Percentiles rank a stretch among this genome's conserved stretches.
These are phyloP conservation scores for Buxus sempervirens DNA, from an alignment of 164 flowering plant species.

Conservation along the genomic window DNA sequence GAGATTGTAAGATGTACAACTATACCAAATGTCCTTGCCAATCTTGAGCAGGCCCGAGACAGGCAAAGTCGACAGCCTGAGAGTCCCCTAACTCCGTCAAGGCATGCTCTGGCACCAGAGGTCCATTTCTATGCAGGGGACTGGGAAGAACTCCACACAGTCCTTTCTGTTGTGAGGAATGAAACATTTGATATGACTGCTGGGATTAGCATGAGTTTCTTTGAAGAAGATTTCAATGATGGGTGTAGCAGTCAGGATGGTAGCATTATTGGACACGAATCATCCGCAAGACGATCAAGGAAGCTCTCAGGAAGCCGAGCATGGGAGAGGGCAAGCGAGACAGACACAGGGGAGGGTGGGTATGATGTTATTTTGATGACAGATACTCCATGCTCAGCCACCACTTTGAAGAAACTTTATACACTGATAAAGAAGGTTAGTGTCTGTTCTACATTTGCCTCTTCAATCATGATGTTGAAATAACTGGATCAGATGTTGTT, in stretches of 20 bases:
- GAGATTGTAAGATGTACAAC: slow-evolving; percentile 83
- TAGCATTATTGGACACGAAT: slow-evolving; percentile 60
- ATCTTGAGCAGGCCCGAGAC: slow-evolving; percentile 87
- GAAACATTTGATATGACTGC: slow-evolving; percentile 50
- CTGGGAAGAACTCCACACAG: slow-evolving; percentile 83
- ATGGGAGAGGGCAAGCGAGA: slow-evolving; percentile 82
- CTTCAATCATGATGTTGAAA: neutral
- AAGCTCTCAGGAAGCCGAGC: slow-evolving; percentile 92
- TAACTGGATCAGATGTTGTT: neutral
- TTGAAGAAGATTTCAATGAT: slow-evolving; percentile 90
- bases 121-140: slow-evolving; percentile 91
- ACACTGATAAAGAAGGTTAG: slow-evolving; percentile 78
- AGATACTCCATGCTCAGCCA: slow-evolving; percentile 66
- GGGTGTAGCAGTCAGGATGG: slow-evolving; percentile 87
- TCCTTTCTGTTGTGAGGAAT: slow-evolving; percentile 57
- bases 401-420: slow-evolving; percentile 70
- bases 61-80: slow-evolving; percentile 81
- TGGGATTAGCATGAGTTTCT: slow-evolving; percentile 64
- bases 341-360: slow-evolving; percentile 70
- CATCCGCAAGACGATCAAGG: slow-evolving; percentile 69
- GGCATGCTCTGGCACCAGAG: slow-evolving; percentile 57
- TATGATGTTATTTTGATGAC: slow-evolving; percentile 87
- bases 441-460: slow-evolving; percentile 1
- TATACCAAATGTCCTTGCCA: slow-evolving; percentile 86
- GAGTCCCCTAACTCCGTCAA: slow-evolving; percentile 81